Evolutionary conservation across 208 protist genomes (phyloP), one percentile per base, ranked within the genome.

Genomic region (Acanthamoeba triangularis): DNA sequence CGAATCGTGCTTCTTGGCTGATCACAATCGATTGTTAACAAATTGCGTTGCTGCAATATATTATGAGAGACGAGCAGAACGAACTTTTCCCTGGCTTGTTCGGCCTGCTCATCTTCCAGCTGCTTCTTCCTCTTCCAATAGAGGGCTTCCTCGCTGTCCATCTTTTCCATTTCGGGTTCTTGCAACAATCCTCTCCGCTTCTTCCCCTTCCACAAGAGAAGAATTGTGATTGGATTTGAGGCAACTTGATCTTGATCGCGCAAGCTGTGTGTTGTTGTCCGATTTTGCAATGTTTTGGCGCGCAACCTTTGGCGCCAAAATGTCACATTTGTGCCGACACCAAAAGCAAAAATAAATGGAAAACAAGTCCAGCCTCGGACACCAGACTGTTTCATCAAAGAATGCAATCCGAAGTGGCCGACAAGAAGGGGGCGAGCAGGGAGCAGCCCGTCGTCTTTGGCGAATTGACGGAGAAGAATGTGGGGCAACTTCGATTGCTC

Each of bases 391-490:
- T n/a, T n/a, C n/a, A n/a, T n/a, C n/a, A 41, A 8, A 74, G 13
- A 41, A 80, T 80, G 72, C 72, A 80, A 44, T 37, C 72, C 8
- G 72, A 35, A 35, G 37, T 33, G 63, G 23, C 63, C 28, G 63
- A 69, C 28, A 69, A 41, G 44, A 87, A 52, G 78, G 56, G 56
- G 56, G 56, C 56, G 56, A 61, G 54, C 54, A 72, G 37, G 59
- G 67, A 95, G 93, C 47, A 88, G 18, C 44, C 44, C 35, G 63
- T 65, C 41, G 91, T 87, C 18, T 91, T 96, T 33, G 96, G 96
- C 13, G 95, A 96, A 11, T 25, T 97, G 18, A 97, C 96, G 11
- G 95, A 96, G n/a, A 96, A 97, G 63, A 97, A 97, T 49, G 88
- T 97, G 11, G 94, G 96, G 69, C 95, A 97, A 35, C 65, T 97